Base-by-base conservation (phyloP, 1,284 basidiomycete genomes). In the Austroboletus rostrupii region DNA sequence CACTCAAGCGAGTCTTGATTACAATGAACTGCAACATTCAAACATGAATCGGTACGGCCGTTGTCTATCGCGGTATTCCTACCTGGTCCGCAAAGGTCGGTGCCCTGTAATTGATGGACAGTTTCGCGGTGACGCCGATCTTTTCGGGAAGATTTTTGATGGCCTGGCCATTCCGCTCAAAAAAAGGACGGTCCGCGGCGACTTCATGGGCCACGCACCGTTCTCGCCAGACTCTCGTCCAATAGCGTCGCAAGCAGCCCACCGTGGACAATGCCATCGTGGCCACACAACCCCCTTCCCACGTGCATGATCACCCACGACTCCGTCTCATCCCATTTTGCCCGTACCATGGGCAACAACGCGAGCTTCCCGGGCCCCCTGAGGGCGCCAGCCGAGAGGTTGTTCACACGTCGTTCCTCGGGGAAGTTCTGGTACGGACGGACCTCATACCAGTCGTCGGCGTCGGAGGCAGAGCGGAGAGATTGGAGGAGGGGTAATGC, bases 211-310 rank as follows among this genome's bases (percentile, higher is more conserved):
- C 5, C 8, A 61, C 59, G 46, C 60, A 92, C 93, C 55, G 85
- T 87, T 52, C 95, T 73, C 0, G 84, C 94, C 37, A 97, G 68
- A 3, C 79, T 78, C 73, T 98, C 95, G 61, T 98, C 95, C 50
- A 96, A 71, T 5, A 98, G 71, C 1, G 93, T 97, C 26, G 93
- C 92, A 21, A 97, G 74, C 53, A 98, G 66, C 2, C 96, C 96
- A 0, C 96, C 96, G 65, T 98, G 96, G 2, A 97, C 72, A 56
- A 98, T 91, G 0, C 94, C 94, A 67, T 96, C 92, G 60, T 96
- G 92, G 3, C 91, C 92, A 63, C 95, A 97, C 45, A 98, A 61
- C 6, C 85, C 86, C 33, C 89, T 72, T 1, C 96, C 95, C 9
- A 97, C 74, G 64, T 97, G 95, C 2, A 92, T 53, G 52, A 97